These are phyloP conservation scores for Acidiella bohemica DNA, from an alignment of 495 filamentous ascomycete genomes.

Conservation along the genomic window DNA sequence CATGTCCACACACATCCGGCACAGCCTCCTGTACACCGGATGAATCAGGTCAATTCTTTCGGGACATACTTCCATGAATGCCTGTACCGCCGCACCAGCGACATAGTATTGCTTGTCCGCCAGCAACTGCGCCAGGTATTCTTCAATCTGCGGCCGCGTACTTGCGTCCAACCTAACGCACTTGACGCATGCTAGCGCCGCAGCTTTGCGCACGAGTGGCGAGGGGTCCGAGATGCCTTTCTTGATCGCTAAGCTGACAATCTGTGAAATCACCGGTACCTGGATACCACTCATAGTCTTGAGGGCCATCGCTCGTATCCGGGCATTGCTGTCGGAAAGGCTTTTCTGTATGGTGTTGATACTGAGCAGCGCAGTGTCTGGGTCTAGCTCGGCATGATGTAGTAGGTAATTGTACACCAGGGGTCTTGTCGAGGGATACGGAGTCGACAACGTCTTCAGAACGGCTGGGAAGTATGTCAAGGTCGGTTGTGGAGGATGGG, in stretches of 20 bases:
- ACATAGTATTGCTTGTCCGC: constrained; percentile 92
- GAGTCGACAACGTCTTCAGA: constrained; percentile 89
- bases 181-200: constrained; percentile 91
- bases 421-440: constrained; percentile 88
- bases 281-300: constrained; percentile 91
- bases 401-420: constrained; percentile 96
- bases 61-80: constrained; percentile 80
- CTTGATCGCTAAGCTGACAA: constrained; percentile 91
- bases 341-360: constrained; percentile 99
- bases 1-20: constrained; percentile 93
- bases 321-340: constrained; percentile 77
- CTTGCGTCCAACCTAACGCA: constrained; percentile 87
- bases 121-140: constrained; percentile 61
- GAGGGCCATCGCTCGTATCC: constrained; percentile 79
- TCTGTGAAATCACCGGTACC: constrained; percentile 96
- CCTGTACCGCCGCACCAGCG: constrained; percentile 76
- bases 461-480: constrained; percentile 84
- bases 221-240: constrained; percentile 88
- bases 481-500: constrained; percentile 52
- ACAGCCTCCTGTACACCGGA: constrained; percentile 68
- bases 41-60: constrained; percentile 77
- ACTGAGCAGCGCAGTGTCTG: constrained; percentile 84
- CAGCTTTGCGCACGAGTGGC: constrained; percentile 79
- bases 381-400: constrained; percentile 87
- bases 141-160: constrained; percentile 69